These are phyloP conservation scores for Blastomyces gilchristii DNA, from an alignment of 2,329 filamentous ascomycete species.

Conservation along the genomic window DNA sequence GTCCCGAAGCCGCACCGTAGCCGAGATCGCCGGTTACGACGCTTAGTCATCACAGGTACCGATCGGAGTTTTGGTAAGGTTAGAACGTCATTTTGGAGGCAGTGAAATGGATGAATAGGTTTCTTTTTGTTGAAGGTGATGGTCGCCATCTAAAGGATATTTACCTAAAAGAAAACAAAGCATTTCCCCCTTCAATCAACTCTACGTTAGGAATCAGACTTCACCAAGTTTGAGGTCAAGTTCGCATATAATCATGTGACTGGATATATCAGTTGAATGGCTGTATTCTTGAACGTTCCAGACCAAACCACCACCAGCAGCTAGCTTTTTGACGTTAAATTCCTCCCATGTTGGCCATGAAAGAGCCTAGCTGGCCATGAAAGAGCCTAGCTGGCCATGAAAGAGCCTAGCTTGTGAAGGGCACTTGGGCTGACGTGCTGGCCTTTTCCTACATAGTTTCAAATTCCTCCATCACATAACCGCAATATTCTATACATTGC, in stretches of 20 bases:
- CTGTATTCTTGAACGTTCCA: neutral
- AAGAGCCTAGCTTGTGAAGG: neutral
- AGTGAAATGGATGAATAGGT: too few relatives aligned
- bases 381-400: neutral
- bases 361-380: too few relatives aligned
- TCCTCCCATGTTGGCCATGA: neutral
- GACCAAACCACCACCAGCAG: neutral
- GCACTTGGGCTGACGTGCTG: neutral
- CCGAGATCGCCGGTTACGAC: neutral
- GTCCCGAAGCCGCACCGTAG: neutral
- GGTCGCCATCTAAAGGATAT: neutral
- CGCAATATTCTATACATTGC: neutral
- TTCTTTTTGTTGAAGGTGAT: neutral
- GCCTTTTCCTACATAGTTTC: neutral
- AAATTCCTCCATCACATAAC: neutral
- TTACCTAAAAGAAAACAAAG: neutral
- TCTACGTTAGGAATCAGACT: neutral
- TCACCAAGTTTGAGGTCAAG: neutral
- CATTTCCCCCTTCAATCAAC: neutral
- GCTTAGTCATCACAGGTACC: conserved; percentile 3
- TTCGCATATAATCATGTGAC: neutral
- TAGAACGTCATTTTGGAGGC: too few relatives aligned
- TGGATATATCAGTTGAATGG: neutral
- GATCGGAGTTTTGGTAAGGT: too few relatives aligned
- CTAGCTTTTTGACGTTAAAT: neutral